Evolutionary conservation across 495 filamentous ascomycete species (phyloP).

Genomic region (Aspergillus avenaceus): DNA sequence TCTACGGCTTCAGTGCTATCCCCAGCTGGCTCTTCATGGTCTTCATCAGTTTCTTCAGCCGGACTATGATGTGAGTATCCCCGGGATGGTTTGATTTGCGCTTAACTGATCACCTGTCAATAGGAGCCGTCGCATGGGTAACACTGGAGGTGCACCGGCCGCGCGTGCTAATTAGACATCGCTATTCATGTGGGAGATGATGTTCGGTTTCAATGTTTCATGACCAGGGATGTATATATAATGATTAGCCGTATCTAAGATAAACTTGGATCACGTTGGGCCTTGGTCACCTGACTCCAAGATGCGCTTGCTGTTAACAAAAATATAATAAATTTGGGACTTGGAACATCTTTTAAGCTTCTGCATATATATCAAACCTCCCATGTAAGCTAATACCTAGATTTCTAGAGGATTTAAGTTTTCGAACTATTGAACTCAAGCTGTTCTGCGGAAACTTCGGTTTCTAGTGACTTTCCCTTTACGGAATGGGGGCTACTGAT

Average conservation of each 20-base stretch:
- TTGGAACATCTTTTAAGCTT: not conserved
- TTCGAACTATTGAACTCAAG: too few species aligned
- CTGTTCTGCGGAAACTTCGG: too few species aligned
- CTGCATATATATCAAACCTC: slow-evolving; percentile 1
- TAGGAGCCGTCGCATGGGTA: slow-evolving; percentile 40
- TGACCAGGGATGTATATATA: slow-evolving; percentile 28
- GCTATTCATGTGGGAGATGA: slow-evolving; percentile 13
- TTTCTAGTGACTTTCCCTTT: too few species aligned
- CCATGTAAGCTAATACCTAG: too few species aligned
- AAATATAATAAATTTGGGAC: not conserved
- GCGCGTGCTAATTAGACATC: slow-evolving; percentile 20
- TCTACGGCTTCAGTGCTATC: slow-evolving; percentile 53
- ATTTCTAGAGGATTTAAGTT: too few species aligned
- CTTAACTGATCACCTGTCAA: slow-evolving; percentile 12
- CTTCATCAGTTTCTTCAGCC: slow-evolving; percentile 71
- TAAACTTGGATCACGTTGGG: slow-evolving; percentile 13
- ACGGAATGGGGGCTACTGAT: too few species aligned
- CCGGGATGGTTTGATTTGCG: not conserved
- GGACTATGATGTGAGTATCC: slow-evolving; percentile 77
- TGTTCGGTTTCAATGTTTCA: slow-evolving; percentile 13
- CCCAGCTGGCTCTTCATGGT: slow-evolving; percentile 79
- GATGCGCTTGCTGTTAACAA: not conserved
- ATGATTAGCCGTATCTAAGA: slow-evolving; percentile 17
- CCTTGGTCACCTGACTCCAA: slow-evolving; percentile 4
- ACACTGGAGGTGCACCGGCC: slow-evolving; percentile 24